Evolutionary conservation across 371 early-diverging fungal species (phyloP), one percentile per base, ranked within the genome.

Genomic region (Syncephalastrum monosporum): DNA sequence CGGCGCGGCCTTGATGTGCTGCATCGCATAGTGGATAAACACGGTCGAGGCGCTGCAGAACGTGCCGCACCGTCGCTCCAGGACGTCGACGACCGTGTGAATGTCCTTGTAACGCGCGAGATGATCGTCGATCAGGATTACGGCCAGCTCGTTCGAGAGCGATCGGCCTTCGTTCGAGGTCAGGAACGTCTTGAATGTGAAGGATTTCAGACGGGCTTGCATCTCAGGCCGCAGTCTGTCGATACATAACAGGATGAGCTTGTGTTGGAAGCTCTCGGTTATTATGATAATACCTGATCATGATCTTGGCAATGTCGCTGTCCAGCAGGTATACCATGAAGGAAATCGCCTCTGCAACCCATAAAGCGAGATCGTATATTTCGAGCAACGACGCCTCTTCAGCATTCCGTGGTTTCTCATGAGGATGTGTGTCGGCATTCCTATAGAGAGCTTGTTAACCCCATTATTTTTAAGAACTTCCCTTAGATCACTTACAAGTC

Each of bases 31-130:
- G 74, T 82, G 89, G 38, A 91, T 69, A 0, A 89, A 61, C 19
- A 91, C 87, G 56, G 91, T 90, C 13, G 82, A 79, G 2, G 79
- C 68, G 27, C 71, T 77, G 66, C 91, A 93, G 64, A 93, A 87
- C 0, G 84, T 70, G 43, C 88, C 85, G 66, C 94, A 94, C 16
- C 82, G 77, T 27, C 81, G 64, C 56, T 86, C 83, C 44, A 93
- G 72, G 1, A 65, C 46, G 51, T 72, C 72, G 4, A 58, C 56
- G 19, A 66, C 66, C 12, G 61, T 55, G 43, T 66, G 57, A 43
- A 66, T 29, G n/a, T 66, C 58, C 38, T 25, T 58, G 50, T 51
- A 61, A 16, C 53, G 50, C 41, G 56, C 56, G 24, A 61, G 33
- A 15, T 60, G 56, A 2, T 71, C 71, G 54, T 81, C 77, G 47